A percentile compares a stretch with the other conserved stretches of the same genome.
phyloP scores from a whole-genome alignment of 352 stramenopile species.

The Nothophytophthora sp. region DNA sequence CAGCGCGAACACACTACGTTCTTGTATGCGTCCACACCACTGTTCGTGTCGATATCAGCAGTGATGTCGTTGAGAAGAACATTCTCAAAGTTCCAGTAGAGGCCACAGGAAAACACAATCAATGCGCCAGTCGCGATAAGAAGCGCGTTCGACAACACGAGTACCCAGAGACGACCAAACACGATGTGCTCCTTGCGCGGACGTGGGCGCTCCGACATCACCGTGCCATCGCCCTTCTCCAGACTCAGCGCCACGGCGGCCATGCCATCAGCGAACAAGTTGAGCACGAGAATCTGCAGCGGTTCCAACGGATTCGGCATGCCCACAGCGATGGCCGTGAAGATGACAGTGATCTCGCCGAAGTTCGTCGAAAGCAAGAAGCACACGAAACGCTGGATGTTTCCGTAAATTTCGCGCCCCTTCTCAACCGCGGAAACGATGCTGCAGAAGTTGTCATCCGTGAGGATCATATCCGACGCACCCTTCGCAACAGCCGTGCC shows the following conservation, averaged over 20 bases:
- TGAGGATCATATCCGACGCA: conserved; percentile 97
- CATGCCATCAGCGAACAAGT: conserved; percentile 97
- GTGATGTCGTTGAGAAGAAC: conserved; percentile 61
- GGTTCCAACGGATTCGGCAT: conserved; percentile 91
- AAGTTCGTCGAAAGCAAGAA: conserved; percentile 98
- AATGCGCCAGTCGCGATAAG: conserved; percentile 56
- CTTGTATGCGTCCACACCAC: conserved; percentile 35
- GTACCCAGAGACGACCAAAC: conserved; percentile 63
- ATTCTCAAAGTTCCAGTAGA: conserved; percentile 76
- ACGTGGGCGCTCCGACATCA: conserved; percentile 65
- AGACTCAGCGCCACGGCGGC: conserved; percentile 69
- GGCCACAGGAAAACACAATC: conserved; percentile 57
- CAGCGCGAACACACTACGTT: conserved; percentile 61
- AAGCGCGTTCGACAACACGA: conserved; percentile 67
- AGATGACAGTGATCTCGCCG: conserved; percentile 91
- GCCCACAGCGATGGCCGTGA: conserved; percentile 59
- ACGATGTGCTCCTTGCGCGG: conserved; percentile 64
- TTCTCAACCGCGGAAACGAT: conserved; percentile 97
- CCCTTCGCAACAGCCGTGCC: conserved; percentile 98
- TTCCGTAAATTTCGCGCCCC: conserved; percentile 97
- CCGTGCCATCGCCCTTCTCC: conserved; percentile 67
- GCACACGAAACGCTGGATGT: conserved; percentile 97
- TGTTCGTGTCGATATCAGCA: conserved; percentile 34
- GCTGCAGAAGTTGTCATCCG: conserved; percentile 98
- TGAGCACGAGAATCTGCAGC: conserved; percentile 97